Evolutionary conservation across 805 yeast species (phyloP).

Genomic region (Spencermartinsiella europaea): DNA sequence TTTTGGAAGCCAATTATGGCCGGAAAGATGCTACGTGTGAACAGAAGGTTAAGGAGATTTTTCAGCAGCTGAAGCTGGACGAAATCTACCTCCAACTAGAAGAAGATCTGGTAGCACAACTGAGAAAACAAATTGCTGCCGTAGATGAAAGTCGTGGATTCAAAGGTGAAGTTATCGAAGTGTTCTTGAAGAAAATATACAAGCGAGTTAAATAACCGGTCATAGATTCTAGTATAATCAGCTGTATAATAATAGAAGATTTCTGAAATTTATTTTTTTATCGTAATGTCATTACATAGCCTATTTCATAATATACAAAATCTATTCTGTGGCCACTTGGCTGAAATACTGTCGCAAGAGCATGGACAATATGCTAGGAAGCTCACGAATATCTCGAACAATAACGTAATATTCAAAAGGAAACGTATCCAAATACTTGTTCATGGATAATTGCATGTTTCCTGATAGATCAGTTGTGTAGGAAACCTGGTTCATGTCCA

Average conservation of each 20-base stretch:
- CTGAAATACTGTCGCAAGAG: constrained; percentile 90
- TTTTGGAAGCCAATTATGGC: constrained; percentile 88
- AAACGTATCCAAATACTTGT: constrained; percentile 83
- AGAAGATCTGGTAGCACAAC: constrained; percentile 62
- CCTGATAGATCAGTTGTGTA: constrained; percentile 59
- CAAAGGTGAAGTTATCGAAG: constrained; percentile 76
- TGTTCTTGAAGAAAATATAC: constrained; percentile 85
- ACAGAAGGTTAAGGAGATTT: constrained; percentile 64
- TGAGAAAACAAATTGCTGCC: constrained; percentile 58
- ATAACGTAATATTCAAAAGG: constrained; percentile 97
- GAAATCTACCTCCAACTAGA: constrained; percentile 74
- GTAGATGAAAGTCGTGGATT: constrained; percentile 93
- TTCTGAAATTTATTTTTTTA: not conserved
- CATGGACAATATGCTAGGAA: constrained; percentile 85
- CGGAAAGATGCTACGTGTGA: constrained; percentile 67
- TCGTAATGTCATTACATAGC: not conserved
- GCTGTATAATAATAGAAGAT: no score
- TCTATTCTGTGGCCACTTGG: constrained; percentile 43
- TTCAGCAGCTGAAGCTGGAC: constrained; percentile 67
- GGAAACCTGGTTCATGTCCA: constrained; percentile 91
- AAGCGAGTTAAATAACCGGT: constrained; percentile 87
- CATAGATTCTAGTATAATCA: not conserved
- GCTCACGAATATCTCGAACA: constrained; percentile 79
- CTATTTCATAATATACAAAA: not conserved
- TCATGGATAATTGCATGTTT: constrained; percentile 65